Evolutionary conservation across 257 asterid species (phyloP), one percentile per base, ranked within the genome.

Genomic region (Fraxinus quadrangulata): DNA sequence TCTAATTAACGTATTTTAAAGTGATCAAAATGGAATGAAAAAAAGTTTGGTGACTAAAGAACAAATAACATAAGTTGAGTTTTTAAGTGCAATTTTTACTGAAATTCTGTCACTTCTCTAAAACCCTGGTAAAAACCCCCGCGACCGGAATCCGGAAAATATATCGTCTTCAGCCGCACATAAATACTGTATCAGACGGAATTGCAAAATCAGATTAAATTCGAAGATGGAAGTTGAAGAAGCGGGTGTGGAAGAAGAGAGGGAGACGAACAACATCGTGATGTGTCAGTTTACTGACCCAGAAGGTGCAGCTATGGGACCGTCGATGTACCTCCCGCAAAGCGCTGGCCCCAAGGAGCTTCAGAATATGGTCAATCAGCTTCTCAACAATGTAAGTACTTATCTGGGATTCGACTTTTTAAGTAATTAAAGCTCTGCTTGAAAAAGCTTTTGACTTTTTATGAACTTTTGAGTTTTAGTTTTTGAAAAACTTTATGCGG

Each of bases 301-400:
- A 6, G 97, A 94, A 75, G 97, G 97, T 26, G 80, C 87, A 14
- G 70, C 82, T 26, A 88, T 94, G 51, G 96, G 95, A 21, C 83
- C 94, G 2, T 84, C 94, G 9, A 83, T 89, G 76, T 94, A 88
- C 84, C 88, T 94, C 26, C 96, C 98, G 26, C 94, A 86, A 67
- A 87, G 72, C 84, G 89, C 97, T 13, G 92, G 94, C 12, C 97
- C 97, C 3, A 88, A 90, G 80, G 97, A 94, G 76, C 97, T 94
- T 12, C 92, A 88, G 82, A 96, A 89, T 75, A 88, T 92, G 72
- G 97, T 92, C 63, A 94, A 94, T 81, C 75, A 86, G 70, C 89
- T 94, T 2, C 95, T 91, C 63, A 79, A 85, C 47, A 91, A 94
- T 67, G 98, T 92, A 88, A 85, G 85, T 70, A 6, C 6, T 70